Conservation (phyloP, 2,329 filamentous ascomycete genomes). For the Apiospora saccharicola region DNA sequence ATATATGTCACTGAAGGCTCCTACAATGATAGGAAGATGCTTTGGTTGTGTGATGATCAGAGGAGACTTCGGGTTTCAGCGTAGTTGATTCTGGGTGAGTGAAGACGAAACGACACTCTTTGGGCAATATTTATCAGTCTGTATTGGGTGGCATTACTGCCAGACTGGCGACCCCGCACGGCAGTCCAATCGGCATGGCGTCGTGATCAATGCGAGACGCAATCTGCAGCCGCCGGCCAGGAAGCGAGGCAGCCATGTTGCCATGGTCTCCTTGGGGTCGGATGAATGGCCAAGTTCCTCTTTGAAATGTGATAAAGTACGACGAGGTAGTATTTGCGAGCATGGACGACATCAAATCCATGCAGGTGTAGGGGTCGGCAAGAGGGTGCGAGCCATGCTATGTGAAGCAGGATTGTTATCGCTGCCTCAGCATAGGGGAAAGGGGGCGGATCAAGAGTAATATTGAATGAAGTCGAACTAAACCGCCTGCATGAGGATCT, state of each 20-base stretch:
- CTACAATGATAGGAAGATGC: not conserved
- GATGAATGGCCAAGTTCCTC: not conserved
- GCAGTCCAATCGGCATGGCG: not conserved
- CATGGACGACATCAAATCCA: not conserved
- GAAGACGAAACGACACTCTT: not conserved
- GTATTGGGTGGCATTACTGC: not conserved
- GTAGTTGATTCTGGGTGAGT: not conserved
- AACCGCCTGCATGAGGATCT: not conserved
- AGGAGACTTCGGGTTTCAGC: not conserved
- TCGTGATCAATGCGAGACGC: not conserved
- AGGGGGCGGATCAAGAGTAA: not conserved
- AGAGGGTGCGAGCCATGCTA: not conserved
- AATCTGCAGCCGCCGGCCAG: not conserved
- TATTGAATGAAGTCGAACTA: not conserved
- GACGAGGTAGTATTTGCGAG: not conserved
- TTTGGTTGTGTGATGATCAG: not conserved
- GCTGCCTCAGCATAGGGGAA: not conserved
- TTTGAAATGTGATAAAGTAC: not conserved
- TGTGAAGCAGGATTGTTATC: not conserved
- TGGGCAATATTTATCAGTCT: not conserved
- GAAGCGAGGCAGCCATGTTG: not conserved
- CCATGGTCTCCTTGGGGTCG: not conserved
- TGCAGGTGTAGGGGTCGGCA: not conserved
- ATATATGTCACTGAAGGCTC: not conserved
- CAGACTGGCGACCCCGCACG: slow-evolving; percentile 1